Base-by-base conservation (phyloP, 2,329 filamentous ascomycete species). In the Arthrobotrys pseudoclavata region DNA sequence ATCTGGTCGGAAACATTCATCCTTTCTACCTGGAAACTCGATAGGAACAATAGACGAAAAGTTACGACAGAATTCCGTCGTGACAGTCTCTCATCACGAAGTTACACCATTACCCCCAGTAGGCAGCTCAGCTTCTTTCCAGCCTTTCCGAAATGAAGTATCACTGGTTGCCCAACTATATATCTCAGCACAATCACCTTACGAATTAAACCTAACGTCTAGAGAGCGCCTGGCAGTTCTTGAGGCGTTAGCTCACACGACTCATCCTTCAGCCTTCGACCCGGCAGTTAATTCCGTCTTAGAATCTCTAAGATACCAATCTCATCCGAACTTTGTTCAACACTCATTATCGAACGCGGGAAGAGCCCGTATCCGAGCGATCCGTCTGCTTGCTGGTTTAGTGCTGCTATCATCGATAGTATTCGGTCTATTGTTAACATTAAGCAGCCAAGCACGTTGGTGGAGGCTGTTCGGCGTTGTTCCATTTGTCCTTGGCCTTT, bases 291-390 rank as follows among this genome's bases (percentile, higher is more conserved):
- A 72, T 45, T 78, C 75, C 3, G 75, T 72, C 22, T 29, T 71
- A 20, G 75, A 78, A 34, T 71, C 75, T 13, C 15, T 78, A 47
- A 68, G 75, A 71, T 78, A 68, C 18, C 75, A 78, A 62, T 78
- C 75, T 24, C 75, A 78, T 42, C 75, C 75, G 18, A 78, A 78
- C 18, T 78, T 78, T 48, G 75, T 78, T 64, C 72, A 76, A 67
- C 72, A 76, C 24, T 76, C 72, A 9, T 37, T 76, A 18, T 76
- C 72, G 18, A 76, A 76, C 48, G 72, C 72, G 12, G 72, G 72
- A 52, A 53, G 67, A 34, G 67, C 72, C 20, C 72, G 72, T 10
- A 69, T 76, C 22, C 50, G 66, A 52, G 72, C 61, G 26, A 76
- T 76, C 50, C 72, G 72, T 40, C 72, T 76, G 18, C 60, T 76